Base-by-base conservation (phyloP, 805 yeast genomes). In the Ogataea degrootiae region DNA sequence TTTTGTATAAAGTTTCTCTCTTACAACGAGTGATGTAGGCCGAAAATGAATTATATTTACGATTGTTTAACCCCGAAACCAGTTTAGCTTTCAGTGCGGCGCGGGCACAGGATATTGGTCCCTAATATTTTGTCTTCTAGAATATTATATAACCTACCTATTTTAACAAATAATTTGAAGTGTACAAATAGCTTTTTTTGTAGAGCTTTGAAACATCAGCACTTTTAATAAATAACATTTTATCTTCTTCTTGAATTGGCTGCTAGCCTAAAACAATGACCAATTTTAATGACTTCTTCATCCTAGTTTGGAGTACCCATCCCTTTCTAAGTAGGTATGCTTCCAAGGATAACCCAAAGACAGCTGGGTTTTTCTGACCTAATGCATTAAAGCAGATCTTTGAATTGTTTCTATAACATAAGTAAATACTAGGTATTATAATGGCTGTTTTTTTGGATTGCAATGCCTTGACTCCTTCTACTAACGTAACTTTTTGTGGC, bases 401-500 rank as follows among this genome's bases (percentile, higher is more conserved):
- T 2, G 65, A 49, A 7, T 51, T 50, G n/a, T 68, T 72, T 57
- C 96, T 71, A 29, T 77, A 75, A 5, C 96, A 96, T 6, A 87
- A 56, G 35, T 89, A 68, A 0, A 72, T 62, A 14, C 96, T 96
- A 0, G 97, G 97, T 58, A 87, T 75, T 47, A 90, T 64, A 51
- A 90, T 84, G 43, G 87, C 76, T 1, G 90, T 81, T 45, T 80
- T 72, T n/a, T 82, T 83, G 64, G 88, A 90, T 26, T 72, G 75
- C 48, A 89, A 70, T 0, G 70, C 80, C 39, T 72, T 66, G 8
- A 90, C 68, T 42, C 80, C 88, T 39, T 81, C 76, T 61, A 90
- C 97, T 42, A 85, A 70, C 43, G 21, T 82, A 77, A 26, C 96
- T 96, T 62, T 90, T 90, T 66, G 85, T 73, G 54, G 73, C 74